Evolutionary conservation across 805 yeast genomes (phyloP), one percentile per base, ranked within the genome.

Genomic region (Candida michaelii): DNA sequence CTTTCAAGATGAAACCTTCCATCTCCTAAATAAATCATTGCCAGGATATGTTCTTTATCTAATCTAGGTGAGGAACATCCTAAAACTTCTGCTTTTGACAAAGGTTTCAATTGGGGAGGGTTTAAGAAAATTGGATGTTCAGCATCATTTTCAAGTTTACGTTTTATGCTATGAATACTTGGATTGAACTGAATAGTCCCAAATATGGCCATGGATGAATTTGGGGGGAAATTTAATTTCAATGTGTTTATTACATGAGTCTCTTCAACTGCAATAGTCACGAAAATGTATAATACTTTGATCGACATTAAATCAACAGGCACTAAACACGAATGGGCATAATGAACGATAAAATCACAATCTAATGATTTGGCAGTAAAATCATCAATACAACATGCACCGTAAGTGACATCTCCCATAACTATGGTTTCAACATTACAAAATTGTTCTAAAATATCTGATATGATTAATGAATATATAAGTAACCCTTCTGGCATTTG

Each of bases 391-490:
- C 99, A 93, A 60, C 99, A 93, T 0, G 99, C 99, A 32, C 99
- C 99, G 57, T 93, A 93, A 0, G 97, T 88, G 0, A 93, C 99
- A 62, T 93, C 99, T 2, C 99, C 99, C 99, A 93, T 93, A 2
- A 91, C 93, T 1, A 93, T 71, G 0, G 90, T 86, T 56, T 90
- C 96, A 40, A 85, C 89, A 2, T 69, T 64, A 60, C 97, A 90
- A 53, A 93, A 91, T 62, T 90, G 96, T 56, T 89, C 96, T 27
- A 93, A 60, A 17, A 93, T 91, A 63, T 93, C 99, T 3, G 96
- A 77, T n/a, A 93, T 79, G 29, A 93, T 77, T 46, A 95, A 73
- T 0, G 97, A 83, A 59, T 90, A 93, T 1, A 93, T 86, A 38
- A 93, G 68, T 23, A 93, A 65, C 1, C 99, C 99, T 63, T 93